Evolutionary conservation across 164 flowering plant genomes (phyloP).

Genomic region (Kingdonia uniflora): DNA sequence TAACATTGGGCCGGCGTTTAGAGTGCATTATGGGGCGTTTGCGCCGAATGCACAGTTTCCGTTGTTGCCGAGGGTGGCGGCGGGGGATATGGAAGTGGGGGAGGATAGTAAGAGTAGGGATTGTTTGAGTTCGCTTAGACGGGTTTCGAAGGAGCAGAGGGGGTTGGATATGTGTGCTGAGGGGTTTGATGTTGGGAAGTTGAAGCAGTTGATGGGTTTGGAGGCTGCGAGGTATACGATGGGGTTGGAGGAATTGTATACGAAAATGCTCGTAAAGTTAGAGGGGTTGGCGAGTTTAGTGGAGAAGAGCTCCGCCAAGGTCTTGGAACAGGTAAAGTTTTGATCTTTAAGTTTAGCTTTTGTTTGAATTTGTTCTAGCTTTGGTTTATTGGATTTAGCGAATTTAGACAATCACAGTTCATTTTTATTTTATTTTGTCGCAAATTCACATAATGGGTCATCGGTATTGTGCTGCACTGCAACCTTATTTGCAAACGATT

Average conservation of each 20-base stretch:
- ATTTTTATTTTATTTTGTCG: too few relatives aligned
- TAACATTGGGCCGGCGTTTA: constrained; percentile 82
- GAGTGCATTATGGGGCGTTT: constrained; percentile 60
- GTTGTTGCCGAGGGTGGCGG: constrained; percentile 24
- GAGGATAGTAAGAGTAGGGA: constrained; percentile 18
- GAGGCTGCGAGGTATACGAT: constrained; percentile 41
- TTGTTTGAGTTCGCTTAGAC: constrained; percentile 21
- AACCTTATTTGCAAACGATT: neutral
- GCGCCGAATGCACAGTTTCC: constrained; percentile 59
- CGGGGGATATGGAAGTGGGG: constrained; percentile 16
- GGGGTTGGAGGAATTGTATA: constrained; percentile 69
- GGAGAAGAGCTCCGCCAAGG: constrained; percentile 48
- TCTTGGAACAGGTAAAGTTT: constrained; percentile 52
- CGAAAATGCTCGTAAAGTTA: constrained; percentile 66
- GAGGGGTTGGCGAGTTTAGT: constrained; percentile 52
- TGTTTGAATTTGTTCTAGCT: neutral
- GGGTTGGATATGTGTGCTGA: constrained; percentile 39
- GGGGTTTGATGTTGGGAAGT: too few relatives aligned
- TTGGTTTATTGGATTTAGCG: too few relatives aligned
- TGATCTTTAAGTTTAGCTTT: neutral
- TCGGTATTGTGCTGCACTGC: neutral
- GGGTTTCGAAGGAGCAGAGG: constrained; percentile 30
- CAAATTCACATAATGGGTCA: neutral
- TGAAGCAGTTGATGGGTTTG: constrained; percentile 66
- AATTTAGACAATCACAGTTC: neutral